A percentile compares a stretch with the other conserved stretches of the same genome.
Evolutionary conservation across 768 basidiomycete species (phyloP).

Genomic region (Mycena polygramma): DNA sequence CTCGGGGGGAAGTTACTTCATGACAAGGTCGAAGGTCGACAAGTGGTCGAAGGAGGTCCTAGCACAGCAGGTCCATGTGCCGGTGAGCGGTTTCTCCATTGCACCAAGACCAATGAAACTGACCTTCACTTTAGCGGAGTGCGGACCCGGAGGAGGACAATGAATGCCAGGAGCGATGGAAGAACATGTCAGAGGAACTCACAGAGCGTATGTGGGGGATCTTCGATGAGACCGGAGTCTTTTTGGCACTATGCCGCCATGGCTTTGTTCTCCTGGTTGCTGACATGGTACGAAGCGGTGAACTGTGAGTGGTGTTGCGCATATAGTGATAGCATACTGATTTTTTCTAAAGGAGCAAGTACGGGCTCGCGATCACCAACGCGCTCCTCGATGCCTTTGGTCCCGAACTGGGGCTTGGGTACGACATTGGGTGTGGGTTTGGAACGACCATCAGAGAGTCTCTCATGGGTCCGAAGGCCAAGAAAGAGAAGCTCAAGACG

Average conservation of each 20-base stretch:
- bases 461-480: too few species aligned
- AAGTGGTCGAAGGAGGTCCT: not conserved
- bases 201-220: slow-evolving; percentile 35
- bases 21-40: not conserved
- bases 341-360: slow-evolving; percentile 2
- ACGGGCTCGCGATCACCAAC: not conserved
- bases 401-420: slow-evolving; percentile 33
- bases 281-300: slow-evolving; percentile 44
- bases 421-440: not conserved
- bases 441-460: too few species aligned
- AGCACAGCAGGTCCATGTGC: not conserved
- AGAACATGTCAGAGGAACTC: slow-evolving; percentile 28
- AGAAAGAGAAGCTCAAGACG: too few species aligned
- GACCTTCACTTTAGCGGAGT: not conserved
- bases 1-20: not conserved
- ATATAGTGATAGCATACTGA: not conserved
- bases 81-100: not conserved
- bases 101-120: not conserved
- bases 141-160: not conserved
- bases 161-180: slow-evolving; percentile 2
- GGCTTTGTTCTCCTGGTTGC: slow-evolving; percentile 36
- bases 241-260: slow-evolving; percentile 42
- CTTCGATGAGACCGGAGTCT: slow-evolving; percentile 41
- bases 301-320: slow-evolving; percentile 1
- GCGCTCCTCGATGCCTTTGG: not conserved